Evolutionary conservation across 2,329 filamentous ascomycete genomes (phyloP), one percentile per base, ranked within the genome.

Genomic region (Aspergillus sojae): DNA sequence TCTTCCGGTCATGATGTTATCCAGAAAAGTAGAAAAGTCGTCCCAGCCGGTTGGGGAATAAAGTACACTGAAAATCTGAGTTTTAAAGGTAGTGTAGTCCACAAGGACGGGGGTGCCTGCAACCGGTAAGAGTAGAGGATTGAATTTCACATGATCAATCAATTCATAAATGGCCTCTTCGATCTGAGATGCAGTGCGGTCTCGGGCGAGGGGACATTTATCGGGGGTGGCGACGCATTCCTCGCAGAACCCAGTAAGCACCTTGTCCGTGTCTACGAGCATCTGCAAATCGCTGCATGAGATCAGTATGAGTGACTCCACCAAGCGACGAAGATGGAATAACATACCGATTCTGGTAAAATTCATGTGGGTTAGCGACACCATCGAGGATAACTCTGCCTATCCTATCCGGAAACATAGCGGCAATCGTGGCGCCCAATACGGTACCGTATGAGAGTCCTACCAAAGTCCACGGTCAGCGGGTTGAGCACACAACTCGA

Each of bases 381-480:
- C 58, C 66, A 55, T 70, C 68, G 4, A 70, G 56, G 4, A 70
- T 16, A 11, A 66, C 34, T 26, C 53, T 57, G 32, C 45, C 58
- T 10, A 70, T 41, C 30, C 61, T 60, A 7, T 67, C 58, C 9
- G 67, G 67, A 19, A 64, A 66, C 60, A 69, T 66, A 4, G 66
- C 53, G 5, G 58, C 62, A n/a, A 68, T 58, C 9, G 60, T 66
- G 7, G 61, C 28, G 2, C 67, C 67, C 9, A 69, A 36, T 3
- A 65, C 46, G 9, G 67, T 68, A 3, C 64, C 64, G 39, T 69
- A 69, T 1, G 65, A 68, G 10, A 53, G 12, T n/a, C 58, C 58
- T 60, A 45, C 1, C 23, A 12, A 4, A 19, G 32, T 34, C 0
- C 4, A 7, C 5, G 12, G 39, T 41, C 10, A 30, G 36, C 12